These are phyloP conservation scores for Posidonia oceanica DNA, from an alignment of 116 monocot species.

Conservation along the genomic window DNA sequence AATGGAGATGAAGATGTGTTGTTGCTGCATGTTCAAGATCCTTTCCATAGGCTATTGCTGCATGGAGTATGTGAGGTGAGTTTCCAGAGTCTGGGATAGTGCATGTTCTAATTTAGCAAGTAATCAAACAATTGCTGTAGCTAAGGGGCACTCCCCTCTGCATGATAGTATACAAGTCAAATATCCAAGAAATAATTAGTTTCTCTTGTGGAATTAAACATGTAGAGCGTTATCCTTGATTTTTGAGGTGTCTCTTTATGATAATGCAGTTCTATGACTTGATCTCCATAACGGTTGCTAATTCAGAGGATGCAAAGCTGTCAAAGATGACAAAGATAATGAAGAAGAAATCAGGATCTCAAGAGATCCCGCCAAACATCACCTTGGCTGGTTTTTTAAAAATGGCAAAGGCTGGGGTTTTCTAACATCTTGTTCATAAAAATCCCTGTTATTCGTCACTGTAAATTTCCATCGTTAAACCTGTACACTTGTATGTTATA, in stretches of 20 bases:
- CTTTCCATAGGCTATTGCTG: slow-evolving; percentile 64
- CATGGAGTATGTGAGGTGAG: slow-evolving; percentile 89
- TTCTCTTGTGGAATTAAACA: too few relatives aligned
- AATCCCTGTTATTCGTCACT: not conserved
- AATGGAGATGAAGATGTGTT: slow-evolving; percentile 32
- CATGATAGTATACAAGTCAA: too few relatives aligned
- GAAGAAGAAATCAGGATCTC: slow-evolving; percentile 43
- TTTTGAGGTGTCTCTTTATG: not conserved
- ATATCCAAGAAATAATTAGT: too few relatives aligned
- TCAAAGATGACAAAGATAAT: slow-evolving; percentile 50
- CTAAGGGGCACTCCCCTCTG: too few relatives aligned
- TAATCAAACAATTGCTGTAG: too few relatives aligned
- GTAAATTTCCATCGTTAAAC: not conserved
- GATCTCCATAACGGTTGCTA: slow-evolving; percentile 34
- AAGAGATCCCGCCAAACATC: slow-evolving; percentile 25
- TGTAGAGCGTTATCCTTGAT: too few relatives aligned
- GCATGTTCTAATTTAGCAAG: too few relatives aligned
- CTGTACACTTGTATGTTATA: too few relatives aligned
- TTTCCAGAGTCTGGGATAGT: not conserved
- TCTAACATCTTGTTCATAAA: slow-evolving; percentile 7
- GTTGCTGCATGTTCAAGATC: slow-evolving; percentile 53
- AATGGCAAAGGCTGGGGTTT: slow-evolving; percentile 31
- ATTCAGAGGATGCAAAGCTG: slow-evolving; percentile 14
- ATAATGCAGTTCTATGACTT: slow-evolving; percentile 67
- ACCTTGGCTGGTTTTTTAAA: slow-evolving; percentile 51